A percentile compares a stretch with the other conserved stretches of the same genome.
Evolutionary conservation across 2,329 filamentous ascomycete species (phyloP).

Genomic region (Hypomyces perniciosus): DNA sequence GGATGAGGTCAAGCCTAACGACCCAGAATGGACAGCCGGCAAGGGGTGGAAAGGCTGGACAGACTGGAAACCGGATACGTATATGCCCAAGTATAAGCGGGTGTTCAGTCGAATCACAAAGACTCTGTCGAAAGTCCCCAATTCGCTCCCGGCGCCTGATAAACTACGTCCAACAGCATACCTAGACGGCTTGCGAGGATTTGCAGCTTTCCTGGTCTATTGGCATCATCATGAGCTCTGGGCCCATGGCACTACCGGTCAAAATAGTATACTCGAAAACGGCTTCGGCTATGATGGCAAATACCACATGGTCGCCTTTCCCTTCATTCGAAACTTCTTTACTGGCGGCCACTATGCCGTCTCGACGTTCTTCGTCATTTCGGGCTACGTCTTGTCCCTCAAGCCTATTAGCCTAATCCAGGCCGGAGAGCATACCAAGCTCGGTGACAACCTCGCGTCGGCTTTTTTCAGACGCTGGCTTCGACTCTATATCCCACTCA

Average conservation of each 20-base stretch:
- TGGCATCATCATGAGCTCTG: slow-evolving; percentile 55
- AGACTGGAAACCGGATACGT: slow-evolving; percentile 24
- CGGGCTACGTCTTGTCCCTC: slow-evolving; percentile 50
- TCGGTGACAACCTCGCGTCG: slow-evolving; percentile 41
- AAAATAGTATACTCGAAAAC: slow-evolving; percentile 42
- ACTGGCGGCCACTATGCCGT: slow-evolving; percentile 57
- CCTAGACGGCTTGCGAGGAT: slow-evolving; percentile 57
- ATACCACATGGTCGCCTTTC: slow-evolving; percentile 47
- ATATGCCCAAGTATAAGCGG: slow-evolving; percentile 1
- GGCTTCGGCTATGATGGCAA: slow-evolving; percentile 45
- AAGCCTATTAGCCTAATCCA: slow-evolving; percentile 44
- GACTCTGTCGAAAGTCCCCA: slow-evolving; percentile 2
- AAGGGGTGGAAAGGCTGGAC: slow-evolving; percentile 17
- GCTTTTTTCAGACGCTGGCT: slow-evolving; percentile 45
- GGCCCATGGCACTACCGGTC: slow-evolving; percentile 40
- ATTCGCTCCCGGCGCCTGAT: slow-evolving; percentile 9
- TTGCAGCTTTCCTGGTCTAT: slow-evolving; percentile 62
- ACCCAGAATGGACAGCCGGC: slow-evolving; percentile 16
- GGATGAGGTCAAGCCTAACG: slow-evolving; percentile 25
- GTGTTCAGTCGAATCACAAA: slow-evolving; percentile 3
- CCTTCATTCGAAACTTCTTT: slow-evolving; percentile 54
- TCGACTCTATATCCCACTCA: slow-evolving; percentile 45
- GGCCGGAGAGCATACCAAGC: slow-evolving; percentile 32
- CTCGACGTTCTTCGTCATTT: slow-evolving; percentile 51
- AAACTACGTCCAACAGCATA: slow-evolving; percentile 49